Base-by-base conservation (phyloP, 2,329 filamentous ascomycete genomes). In the Chaetomium sp. region DNA sequence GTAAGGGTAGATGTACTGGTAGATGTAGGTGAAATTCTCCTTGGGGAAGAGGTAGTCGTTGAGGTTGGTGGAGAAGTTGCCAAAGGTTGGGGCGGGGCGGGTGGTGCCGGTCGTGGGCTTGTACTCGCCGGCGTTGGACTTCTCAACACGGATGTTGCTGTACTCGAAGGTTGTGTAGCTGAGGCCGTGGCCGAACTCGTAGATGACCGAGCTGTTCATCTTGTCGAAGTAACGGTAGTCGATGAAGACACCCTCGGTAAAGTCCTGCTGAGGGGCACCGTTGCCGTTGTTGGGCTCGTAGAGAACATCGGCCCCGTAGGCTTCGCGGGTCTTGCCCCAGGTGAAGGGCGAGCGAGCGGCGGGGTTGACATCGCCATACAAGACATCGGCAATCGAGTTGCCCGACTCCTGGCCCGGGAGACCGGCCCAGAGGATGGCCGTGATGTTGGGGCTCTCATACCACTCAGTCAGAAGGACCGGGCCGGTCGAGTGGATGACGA, bases 401-500 rank as follows among this genome's bases (percentile, higher is more conserved):
- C 93, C 92, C 25, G 88, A 90, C 75, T 97, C 90, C 74, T 96
- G 89, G 12, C 93, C 93, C 0, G 92, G 92, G 21, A 93, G 78
- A 72, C 91, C 90, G 38, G 91, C 91, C 85, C 90, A 95, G 1
- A 96, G 75, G 60, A 96, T 92, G 47, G 91, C 92, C 0, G 91
- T 93, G 57, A 96, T 83, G 76, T 96, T 96, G 42, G 87, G 85
- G 76, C 87, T 88, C 60, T 90, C 79, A 72, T 90, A 88, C 83
- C 88, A 94, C 10, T 91, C 85, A 13, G 87, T 86, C 27, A 97
- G 78, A 0, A 96, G 79, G 4, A 96, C 90, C 0, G 93, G 87
- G 0, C 93, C 93, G 3, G 89, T 86, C 1, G 90, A 92, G 80
- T 98, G 94, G 65, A 98, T 89, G 64, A 97, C 87, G 19, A 98